These are phyloP conservation scores for Helichrysum umbraculigerum DNA, from an alignment of 129 eudicot species.

Conservation along the genomic window DNA sequence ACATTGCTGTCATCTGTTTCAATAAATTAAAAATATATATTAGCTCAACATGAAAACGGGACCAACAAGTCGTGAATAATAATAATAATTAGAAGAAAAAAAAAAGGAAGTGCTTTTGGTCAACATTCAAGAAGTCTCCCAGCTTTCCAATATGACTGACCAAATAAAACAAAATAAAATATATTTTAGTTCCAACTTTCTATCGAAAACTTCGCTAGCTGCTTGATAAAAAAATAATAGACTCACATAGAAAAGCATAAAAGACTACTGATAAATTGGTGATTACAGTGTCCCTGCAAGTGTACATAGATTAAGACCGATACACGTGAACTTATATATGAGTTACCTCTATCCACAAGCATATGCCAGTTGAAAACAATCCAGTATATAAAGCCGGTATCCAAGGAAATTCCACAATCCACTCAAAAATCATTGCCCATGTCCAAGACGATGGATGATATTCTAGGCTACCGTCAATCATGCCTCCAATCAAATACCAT, in stretches of 20 bases:
- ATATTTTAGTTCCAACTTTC: not conserved
- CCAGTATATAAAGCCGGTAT: constrained; percentile 87
- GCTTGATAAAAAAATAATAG: not conserved
- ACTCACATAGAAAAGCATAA: not conserved
- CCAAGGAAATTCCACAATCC: constrained; percentile 71
- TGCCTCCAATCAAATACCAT: constrained; percentile 63
- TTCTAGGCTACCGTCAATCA: constrained; percentile 39
- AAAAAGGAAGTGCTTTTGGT: too few species aligned
- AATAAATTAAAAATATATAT: not conserved
- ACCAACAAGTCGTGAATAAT: not conserved
- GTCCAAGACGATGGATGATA: constrained; percentile 67
- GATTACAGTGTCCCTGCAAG: not conserved
- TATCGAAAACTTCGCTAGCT: not conserved
- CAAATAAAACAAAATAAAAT: too few species aligned
- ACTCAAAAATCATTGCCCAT: constrained; percentile 40
- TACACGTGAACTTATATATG: constrained; percentile 54
- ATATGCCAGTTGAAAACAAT: constrained; percentile 70
- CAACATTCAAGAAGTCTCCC: too few species aligned
- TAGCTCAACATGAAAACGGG: constrained; percentile 1
- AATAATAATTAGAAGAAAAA: too few species aligned
- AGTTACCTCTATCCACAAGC: constrained; percentile 80
- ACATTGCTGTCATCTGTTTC: constrained; percentile 84
- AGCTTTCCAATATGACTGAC: not conserved
- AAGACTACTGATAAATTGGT: not conserved
- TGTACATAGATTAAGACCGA: constrained; percentile 28